Base-by-base conservation (phyloP, 208 protist genomes). In the Kentomonas sorsogonicus region DNA sequence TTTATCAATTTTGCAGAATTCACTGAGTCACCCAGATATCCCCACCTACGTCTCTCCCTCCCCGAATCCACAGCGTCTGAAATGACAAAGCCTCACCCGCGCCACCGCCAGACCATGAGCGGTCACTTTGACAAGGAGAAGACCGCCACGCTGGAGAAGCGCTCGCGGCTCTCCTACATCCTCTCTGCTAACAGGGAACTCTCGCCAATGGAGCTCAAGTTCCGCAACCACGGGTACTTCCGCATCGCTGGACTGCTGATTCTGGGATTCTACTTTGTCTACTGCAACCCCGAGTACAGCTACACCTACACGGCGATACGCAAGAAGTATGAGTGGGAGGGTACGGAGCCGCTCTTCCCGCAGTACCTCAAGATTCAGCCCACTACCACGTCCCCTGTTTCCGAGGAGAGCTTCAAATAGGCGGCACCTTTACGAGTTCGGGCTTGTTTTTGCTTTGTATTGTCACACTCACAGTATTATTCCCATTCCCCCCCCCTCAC, bases 251-350 rank as follows among this genome's bases (percentile, higher is more conserved):
- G 61, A 1, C 5, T 83, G 43, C 53, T 93, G 10, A 27, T 36
- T 0, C 51, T 81, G 30, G 6, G 72, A 33, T 23, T 77, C 11
- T 91, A 91, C 57, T 91, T 94, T 66, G 66, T 90, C n/a, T 94
- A 94, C 55, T 90, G 81, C 74, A 94, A 94, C 43, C 87, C 87
- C 0, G 79, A 94, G 66, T 82, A 79, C 56, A 91, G 81, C 43
- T 77, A 78, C 57, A 74, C 63, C 5, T 89, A 82, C 67, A 72
- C 72, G 1, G 65, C 56, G 22, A 55, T 94, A 18, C 73, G 79
- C 13, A 44, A 69, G 18, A 48, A 51, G 2, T 76, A 68, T 10
- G 84, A 74, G 9, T 81, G 74, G 60, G 68, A 79, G 22, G 39
- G 57, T 9, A 33, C 60, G 7, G 40, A 44, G 27, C 75, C 80